phyloP scores from a whole-genome alignment of 1,139 yeast genomes.

The Candida sp. region DNA sequence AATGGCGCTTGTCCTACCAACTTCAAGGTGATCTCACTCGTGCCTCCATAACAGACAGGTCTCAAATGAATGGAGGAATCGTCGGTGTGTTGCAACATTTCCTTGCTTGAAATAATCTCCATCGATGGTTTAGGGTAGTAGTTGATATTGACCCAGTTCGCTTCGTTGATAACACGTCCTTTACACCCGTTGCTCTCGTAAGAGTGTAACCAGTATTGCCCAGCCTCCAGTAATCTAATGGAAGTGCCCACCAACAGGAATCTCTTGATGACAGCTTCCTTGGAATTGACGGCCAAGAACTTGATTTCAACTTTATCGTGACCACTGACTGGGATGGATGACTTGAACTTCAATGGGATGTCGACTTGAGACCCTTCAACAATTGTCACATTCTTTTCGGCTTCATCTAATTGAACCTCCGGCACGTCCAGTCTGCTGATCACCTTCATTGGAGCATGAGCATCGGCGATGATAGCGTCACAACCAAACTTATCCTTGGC shows the following conservation, averaged over 20 bases:
- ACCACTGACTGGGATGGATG: slow-evolving; percentile 29
- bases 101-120: slow-evolving; percentile 23
- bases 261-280: slow-evolving; percentile 3
- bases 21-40: slow-evolving; percentile 25
- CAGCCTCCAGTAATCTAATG: slow-evolving; percentile 52
- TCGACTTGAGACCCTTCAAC: slow-evolving; percentile 65
- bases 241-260: slow-evolving; percentile 8
- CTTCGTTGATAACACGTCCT: slow-evolving; percentile 52
- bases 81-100: slow-evolving; percentile 22
- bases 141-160: slow-evolving; percentile 43
- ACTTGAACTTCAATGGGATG: slow-evolving; percentile 57
- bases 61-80: slow-evolving; percentile 25
- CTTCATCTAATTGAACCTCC: slow-evolving; percentile 22
- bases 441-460: slow-evolving; percentile 60
- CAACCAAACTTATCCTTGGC: slow-evolving; percentile 80
- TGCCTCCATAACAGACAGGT: slow-evolving; percentile 38
- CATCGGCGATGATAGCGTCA: slow-evolving; percentile 52
- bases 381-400: slow-evolving; percentile 35
- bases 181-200: slow-evolving; percentile 71
- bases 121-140: slow-evolving; percentile 63
- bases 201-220: slow-evolving; percentile 61
- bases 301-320: slow-evolving; percentile 32
- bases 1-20: slow-evolving; percentile 75
- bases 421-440: slow-evolving; percentile 75
- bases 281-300: slow-evolving; percentile 15